Conservation (phyloP, 257 asterid species). For the Petunia axillaris region DNA sequence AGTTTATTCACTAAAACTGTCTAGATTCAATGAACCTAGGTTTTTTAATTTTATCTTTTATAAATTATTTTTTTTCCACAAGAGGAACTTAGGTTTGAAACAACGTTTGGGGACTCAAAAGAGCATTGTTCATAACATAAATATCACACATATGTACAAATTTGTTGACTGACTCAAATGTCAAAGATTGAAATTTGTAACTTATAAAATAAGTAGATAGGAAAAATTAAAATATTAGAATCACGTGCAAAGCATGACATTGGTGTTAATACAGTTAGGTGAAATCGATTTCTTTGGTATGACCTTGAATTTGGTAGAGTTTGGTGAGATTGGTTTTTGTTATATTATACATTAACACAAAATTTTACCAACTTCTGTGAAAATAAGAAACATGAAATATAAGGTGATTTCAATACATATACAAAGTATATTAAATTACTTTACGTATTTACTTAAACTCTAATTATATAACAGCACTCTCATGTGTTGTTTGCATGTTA, state of each 20-base stretch:
- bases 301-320: not conserved
- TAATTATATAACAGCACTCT: too few relatives aligned
- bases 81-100: not conserved
- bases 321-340: not conserved
- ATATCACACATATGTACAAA: not conserved
- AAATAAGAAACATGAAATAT: too few relatives aligned
- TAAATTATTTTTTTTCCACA: not conserved
- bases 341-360: too few relatives aligned
- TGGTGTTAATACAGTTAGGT: not conserved
- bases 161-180: not conserved
- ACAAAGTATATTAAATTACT: too few relatives aligned
- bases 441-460: too few relatives aligned
- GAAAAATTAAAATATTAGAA: not conserved
- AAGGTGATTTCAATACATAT: too few relatives aligned
- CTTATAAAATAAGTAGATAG: not conserved
- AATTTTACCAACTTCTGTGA: too few relatives aligned
- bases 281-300: slow-evolving; percentile 12
- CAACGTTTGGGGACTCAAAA: not conserved
- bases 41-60: not conserved
- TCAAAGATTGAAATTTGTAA: not conserved
- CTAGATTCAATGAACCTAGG: not conserved
- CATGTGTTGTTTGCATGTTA: too few relatives aligned
- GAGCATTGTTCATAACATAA: not conserved
- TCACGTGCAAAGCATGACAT: slow-evolving; percentile 14
- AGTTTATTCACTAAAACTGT: not conserved